A percentile compares a stretch with the other conserved stretches of the same genome.
Conservation (phyloP, 257 asterid species). For the Rhazya stricta region DNA sequence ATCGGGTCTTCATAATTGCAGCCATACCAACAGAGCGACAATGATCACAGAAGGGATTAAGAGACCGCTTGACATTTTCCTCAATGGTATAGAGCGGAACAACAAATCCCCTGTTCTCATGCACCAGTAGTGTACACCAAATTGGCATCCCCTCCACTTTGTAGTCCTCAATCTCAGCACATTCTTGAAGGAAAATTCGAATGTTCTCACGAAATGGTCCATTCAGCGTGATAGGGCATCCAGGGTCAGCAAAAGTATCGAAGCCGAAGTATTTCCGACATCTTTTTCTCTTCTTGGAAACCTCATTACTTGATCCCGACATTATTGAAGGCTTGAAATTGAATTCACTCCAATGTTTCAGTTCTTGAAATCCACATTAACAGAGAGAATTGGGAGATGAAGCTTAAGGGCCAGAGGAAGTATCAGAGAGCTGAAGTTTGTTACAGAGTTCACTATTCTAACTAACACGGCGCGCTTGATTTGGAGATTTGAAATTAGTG, state of each 20-base stretch:
- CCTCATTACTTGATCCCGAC: conserved; percentile 24
- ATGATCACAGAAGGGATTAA: conserved; percentile 58
- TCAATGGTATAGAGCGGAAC: conserved; percentile 76
- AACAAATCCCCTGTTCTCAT: conserved; percentile 51
- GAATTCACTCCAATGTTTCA: conserved; percentile 4
- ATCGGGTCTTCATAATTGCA: not conserved
- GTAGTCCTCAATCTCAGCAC: conserved; percentile 53
- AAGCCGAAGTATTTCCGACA: conserved; percentile 46
- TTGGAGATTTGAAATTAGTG: not conserved
- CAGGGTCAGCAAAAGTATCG: conserved; percentile 60
- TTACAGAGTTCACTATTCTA: not conserved
- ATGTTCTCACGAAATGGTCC: conserved; percentile 74
- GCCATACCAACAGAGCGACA: conserved; percentile 69
- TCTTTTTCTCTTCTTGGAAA: conserved; percentile 26
- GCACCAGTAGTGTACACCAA: conserved; percentile 67
- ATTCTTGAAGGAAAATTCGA: conserved; percentile 53
- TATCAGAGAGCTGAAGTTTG: conserved; percentile 9
- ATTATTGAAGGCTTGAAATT: conserved; percentile 11
- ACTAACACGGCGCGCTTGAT: conserved; percentile 5
- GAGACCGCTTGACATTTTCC: conserved; percentile 51
- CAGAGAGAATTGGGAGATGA: not conserved
- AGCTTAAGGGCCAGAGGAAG: conserved; percentile 17
- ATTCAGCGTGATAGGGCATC: conserved; percentile 33
- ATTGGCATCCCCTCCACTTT: conserved; percentile 52
- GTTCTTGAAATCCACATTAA: conserved; percentile 16